Conservation (phyloP, 1,139 yeast species). For the Saccharomycopsis crataegensis region DNA sequence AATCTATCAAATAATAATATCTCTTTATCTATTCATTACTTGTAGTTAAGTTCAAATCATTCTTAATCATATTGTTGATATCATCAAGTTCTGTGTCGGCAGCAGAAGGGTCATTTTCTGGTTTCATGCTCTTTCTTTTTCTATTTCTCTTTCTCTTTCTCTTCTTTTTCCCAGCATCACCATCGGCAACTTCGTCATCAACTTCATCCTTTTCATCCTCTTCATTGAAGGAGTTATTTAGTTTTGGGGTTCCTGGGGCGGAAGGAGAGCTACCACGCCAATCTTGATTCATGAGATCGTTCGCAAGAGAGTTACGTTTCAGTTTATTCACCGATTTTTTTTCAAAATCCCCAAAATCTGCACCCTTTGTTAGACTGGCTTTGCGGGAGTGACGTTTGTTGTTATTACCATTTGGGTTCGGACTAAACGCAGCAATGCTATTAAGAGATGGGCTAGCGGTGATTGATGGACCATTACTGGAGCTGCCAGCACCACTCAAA, state of each 20-base stretch:
- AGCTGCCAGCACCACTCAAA: not conserved
- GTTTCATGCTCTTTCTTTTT: conserved; percentile 4
- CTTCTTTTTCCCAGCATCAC: conserved; percentile 4
- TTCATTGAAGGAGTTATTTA: not conserved
- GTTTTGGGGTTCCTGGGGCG: not conserved
- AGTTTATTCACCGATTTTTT: not conserved
- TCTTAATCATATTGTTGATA: conserved; percentile 5
- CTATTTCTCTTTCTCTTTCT: conserved; percentile 14
- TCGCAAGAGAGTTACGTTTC: not conserved
- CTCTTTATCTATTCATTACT: not conserved
- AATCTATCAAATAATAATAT: not conserved
- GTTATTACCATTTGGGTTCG: not conserved
- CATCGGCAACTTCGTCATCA: not conserved
- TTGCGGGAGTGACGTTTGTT: conserved; percentile 8
- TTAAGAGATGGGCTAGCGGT: no score
- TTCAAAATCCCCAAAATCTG: conserved; percentile 17
- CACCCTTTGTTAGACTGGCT: conserved; percentile 4
- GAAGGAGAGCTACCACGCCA: conserved; percentile 2
- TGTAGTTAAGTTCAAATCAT: not conserved
- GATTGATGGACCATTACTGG: not conserved
- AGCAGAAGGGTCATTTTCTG: not conserved
- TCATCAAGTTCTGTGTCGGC: conserved; percentile 3
- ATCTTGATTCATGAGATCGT: conserved; percentile 4
- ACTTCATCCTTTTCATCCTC: not conserved
- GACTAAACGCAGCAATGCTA: not conserved